Base-by-base conservation (phyloP, 192 early-diverging fungal genomes). In the Coemansia sp. region DNA sequence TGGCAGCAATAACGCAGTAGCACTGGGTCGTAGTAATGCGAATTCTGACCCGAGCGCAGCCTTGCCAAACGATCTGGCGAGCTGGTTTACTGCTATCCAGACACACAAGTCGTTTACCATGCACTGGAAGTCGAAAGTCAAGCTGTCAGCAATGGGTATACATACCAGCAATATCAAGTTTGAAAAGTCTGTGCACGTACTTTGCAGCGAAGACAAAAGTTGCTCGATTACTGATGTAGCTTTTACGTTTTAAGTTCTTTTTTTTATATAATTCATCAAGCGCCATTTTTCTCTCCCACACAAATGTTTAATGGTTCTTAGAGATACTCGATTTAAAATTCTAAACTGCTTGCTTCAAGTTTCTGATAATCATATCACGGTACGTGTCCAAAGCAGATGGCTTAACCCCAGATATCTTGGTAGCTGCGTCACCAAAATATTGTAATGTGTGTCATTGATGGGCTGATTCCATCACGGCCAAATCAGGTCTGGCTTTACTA, bases 11-110 rank as follows among this genome's bases (percentile, higher is more conserved):
- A 34, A 9, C 16, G 16, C 15, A 18, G 55, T 63, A 15, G 18
- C 61, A 5, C 67, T 70, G 66, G 54, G 68, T 29, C 59, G 44
- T 16, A 29, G 31, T 22, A 5, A 7, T 24, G 52, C 31, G 31
- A 60, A 59, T 27, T 20, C 64, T 3, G 69, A 62, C 7, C 18
- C 31, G 7, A 27, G 47, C 42, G 41, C 41, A 13, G 3, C 41
- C 15, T 42, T 40, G 40, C 43, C 27, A 38, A 71, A 62, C 22
- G 65, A 46, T 41, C 36, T 82, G 66, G 59, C 71, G 24, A 54
- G 64, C 62, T 82, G 80, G 80, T 82, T 82, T 68, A 72, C 60
- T 7, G 68, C 75, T 0, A 77, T 82, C 68, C 68, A 67, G 65
- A 61, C 49, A 4, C 75, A 74, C 60, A 49, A 68, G 18, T 55